A percentile compares a stretch with the other conserved stretches of the same genome.
Evolutionary conservation across 2,329 filamentous ascomycete species (phyloP).

Genomic region (Diplodia mutila): DNA sequence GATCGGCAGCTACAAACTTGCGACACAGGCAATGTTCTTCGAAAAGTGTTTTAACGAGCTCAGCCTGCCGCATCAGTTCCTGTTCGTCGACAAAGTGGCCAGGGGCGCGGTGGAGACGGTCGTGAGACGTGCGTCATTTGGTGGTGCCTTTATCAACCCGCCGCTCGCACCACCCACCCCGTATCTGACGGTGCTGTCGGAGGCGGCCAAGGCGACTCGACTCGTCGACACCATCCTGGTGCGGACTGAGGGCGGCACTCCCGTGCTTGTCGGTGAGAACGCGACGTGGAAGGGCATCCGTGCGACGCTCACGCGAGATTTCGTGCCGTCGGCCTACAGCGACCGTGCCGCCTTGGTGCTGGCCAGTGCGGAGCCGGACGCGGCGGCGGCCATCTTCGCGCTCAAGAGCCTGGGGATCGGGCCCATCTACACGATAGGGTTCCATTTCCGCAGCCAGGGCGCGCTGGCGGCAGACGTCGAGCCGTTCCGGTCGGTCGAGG

Average conservation of each 20-base stretch:
- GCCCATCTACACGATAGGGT: conserved; percentile 83
- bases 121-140: conserved; percentile 74
- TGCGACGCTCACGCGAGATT: conserved; percentile 77
- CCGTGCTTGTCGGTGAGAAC: conserved; percentile 65
- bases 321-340: conserved; percentile 80
- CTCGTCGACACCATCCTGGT: conserved; percentile 82
- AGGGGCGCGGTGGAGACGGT: conserved; percentile 58
- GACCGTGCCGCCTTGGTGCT: conserved; percentile 76
- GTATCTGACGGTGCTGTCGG: conserved; percentile 69
- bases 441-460: conserved; percentile 61
- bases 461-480: conserved; percentile 68
- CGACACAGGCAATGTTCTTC: conserved; percentile 78
- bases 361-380: conserved; percentile 73
- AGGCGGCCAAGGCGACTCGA: conserved; percentile 77
- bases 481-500: conserved; percentile 71
- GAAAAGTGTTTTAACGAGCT: conserved; percentile 68
- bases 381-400: conserved; percentile 77
- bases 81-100: conserved; percentile 71
- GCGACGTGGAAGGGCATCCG: conserved; percentile 85
- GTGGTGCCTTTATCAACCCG: conserved; percentile 79
- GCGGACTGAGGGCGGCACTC: conserved; percentile 47
- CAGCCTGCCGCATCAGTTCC: conserved; percentile 81
- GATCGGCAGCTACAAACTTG: conserved; percentile 66
- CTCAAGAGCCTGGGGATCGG: conserved; percentile 74
- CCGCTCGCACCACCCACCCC: conserved; percentile 62